Evolutionary conservation across 371 early-diverging fungal genomes (phyloP).

Genomic region (Mucor plumbeus): DNA sequence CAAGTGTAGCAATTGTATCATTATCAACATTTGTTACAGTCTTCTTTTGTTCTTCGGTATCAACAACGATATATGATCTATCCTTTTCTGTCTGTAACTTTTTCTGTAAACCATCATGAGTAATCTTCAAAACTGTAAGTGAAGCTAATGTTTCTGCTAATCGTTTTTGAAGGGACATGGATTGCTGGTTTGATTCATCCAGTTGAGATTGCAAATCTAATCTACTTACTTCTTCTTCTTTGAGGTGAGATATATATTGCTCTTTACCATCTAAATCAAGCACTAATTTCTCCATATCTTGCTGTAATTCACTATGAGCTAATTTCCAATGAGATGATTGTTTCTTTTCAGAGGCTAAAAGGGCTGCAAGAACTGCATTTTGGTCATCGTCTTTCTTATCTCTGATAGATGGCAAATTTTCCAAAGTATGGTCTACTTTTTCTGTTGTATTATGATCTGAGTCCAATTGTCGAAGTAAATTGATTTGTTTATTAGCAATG

Average conservation of each 20-base stretch:
- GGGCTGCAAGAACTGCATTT: not conserved
- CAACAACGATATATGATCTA: not conserved
- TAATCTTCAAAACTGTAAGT: slow-evolving; percentile 18
- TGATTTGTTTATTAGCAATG: not conserved
- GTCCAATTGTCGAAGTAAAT: not conserved
- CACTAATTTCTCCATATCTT: slow-evolving; percentile 16
- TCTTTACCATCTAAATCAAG: slow-evolving; percentile 18
- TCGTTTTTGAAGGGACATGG: slow-evolving; percentile 10
- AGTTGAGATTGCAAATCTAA: not conserved
- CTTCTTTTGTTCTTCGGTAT: not conserved
- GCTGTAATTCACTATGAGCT: slow-evolving; percentile 7
- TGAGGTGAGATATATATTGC: slow-evolving; percentile 4
- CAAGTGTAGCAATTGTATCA: not conserved
- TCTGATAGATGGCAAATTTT: not conserved
- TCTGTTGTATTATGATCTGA: not conserved
- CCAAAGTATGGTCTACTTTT: not conserved
- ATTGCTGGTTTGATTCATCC: slow-evolving; percentile 15
- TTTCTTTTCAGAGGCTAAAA: slow-evolving; percentile 6
- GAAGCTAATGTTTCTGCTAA: slow-evolving; percentile 25
- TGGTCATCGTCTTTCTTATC: not conserved
- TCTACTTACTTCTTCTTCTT: not conserved
- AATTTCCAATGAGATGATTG: slow-evolving; percentile 16
- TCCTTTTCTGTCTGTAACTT: slow-evolving; percentile 5
- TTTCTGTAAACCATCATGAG: slow-evolving; percentile 21
- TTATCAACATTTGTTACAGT: not conserved